Base-by-base conservation (phyloP, 2,329 filamentous ascomycete species). In the Penicillium polonicum region DNA sequence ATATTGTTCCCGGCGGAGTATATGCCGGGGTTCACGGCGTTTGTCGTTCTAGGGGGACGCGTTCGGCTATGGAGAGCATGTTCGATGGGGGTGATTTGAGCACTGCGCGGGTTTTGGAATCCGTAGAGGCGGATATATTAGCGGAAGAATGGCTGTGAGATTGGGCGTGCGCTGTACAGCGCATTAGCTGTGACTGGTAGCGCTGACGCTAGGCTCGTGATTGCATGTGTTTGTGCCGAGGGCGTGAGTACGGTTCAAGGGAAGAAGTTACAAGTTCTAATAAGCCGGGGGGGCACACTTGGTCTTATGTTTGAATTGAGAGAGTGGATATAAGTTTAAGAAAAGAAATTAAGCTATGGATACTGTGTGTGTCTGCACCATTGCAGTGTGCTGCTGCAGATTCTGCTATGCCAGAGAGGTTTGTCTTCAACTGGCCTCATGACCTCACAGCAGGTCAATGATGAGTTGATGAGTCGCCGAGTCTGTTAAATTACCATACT, bases 391-490 rank as follows among this genome's bases (percentile, higher is more conserved):
- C n/a, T n/a, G n/a, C n/a, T n/a, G n/a, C n/a, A n/a, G n/a, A n/a
- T n/a, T n/a, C n/a, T n/a, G n/a, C n/a, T n/a, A n/a, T n/a, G n/a
- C n/a, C n/a, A n/a, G n/a, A n/a, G n/a, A n/a, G n/a, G n/a, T n/a
- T n/a, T n/a, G n/a, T n/a, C n/a, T n/a, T n/a, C n/a, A n/a, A 38
- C 33, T 54, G 52, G 43, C 43, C 35, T 54, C 10, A 55, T 55
- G 52, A 55, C 52, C 52, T 55, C 52, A 55, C 45, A 6, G 21
- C 29, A 21, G 31, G 43, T 57, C 36, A 55, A 57, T 57, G 55
- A 57, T 52, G 48, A 57, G 27, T 57, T 29, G 48, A 53, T 57
- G 54, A 52, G 27, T 56, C 54, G 48, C 36, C 13, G 45, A 36
- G 12, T 33, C 4, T 13, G 12, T 4, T 3, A 39, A 25, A 25